Evolutionary conservation across 495 filamentous ascomycete species (phyloP), one percentile per base, ranked within the genome.

Genomic region (Penicillium coprophilum): DNA sequence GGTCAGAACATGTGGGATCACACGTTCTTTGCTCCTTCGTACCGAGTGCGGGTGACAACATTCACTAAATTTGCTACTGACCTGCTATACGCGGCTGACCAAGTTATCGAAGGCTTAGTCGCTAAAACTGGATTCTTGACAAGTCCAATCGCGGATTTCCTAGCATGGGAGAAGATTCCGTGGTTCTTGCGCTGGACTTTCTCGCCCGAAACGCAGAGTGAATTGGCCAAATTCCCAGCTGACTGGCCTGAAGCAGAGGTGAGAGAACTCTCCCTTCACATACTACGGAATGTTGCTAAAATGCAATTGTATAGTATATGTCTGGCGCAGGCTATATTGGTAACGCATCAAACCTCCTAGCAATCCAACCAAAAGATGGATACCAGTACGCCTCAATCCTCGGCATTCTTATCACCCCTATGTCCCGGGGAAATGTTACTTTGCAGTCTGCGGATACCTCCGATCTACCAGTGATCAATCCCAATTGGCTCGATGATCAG

Each of bases 211-310:
- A 69, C 73, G 0, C 34, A 55, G 11, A 23, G 27, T 0, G 60
- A 65, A 38, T 63, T 84, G 2, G 41, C 61, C 7, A 19, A 50
- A 17, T 80, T 80, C 43, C 72, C 81, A 0, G 47, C 53, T 0
- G 81, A 87, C 61, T 86, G 82, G 82, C 84, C 84, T 6, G 83
- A 86, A 40, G 62, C 83, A 11, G 82, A 86, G 65, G 62, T 55
- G 72, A 53, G 41, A 21, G 67, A 15, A 64, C 65, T 6, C 12
- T 46, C 23, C 51, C 0, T 50, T 55, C 31, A 49, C 30, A 6
- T n/a, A 20, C 17, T 34, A 17, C 39, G 6, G 50, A 28, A 0
- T 50, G 10, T 9, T 61, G 61, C 2, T 34, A 48, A 27, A 62
- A 28, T 0, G 15, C 0, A 71, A 21, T 59, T 57, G n/a, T 51